A percentile compares a stretch with the other conserved stretches of the same genome.
Conservation (phyloP, 164 flowering plant species). For the Kingdonia uniflora region DNA sequence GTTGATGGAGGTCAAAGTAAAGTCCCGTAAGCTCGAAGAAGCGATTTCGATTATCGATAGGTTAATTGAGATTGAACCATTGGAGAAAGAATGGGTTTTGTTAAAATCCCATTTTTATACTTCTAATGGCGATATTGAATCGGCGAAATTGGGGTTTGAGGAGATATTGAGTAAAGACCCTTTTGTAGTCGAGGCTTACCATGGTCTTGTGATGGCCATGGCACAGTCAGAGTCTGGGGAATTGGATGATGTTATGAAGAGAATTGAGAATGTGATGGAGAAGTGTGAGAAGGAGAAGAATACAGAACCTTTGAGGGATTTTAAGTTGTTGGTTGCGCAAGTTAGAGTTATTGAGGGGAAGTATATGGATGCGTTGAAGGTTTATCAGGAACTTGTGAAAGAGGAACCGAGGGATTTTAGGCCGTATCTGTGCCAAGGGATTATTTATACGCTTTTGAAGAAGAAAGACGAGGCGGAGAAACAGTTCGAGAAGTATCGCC, state of each 20-base stretch:
- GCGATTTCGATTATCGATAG: conserved; percentile 47
- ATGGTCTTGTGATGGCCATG: conserved; percentile 55
- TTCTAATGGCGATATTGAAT: conserved; percentile 38
- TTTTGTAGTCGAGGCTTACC: conserved; percentile 65
- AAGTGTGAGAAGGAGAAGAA: conserved; percentile 52
- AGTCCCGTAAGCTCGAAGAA: conserved; percentile 37
- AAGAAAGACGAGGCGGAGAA: conserved; percentile 73
- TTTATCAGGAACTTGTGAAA: conserved; percentile 66
- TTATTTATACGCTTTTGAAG: conserved; percentile 62
- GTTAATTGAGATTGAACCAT: conserved; percentile 50
- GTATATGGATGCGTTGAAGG: conserved; percentile 59
- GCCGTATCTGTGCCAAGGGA: conserved; percentile 86
- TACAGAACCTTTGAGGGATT: conserved; percentile 50
- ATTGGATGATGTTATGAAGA: conserved; percentile 33
- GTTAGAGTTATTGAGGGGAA: conserved; percentile 52
- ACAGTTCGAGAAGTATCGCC: conserved; percentile 55
- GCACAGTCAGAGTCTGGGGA: conserved; percentile 27
- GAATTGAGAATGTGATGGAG: conserved; percentile 46
- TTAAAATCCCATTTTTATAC: conserved; percentile 43
- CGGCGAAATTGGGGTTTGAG: conserved; percentile 47
- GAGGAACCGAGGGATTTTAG: conserved; percentile 90
- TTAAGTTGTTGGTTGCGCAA: conserved; percentile 72
- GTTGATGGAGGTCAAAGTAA: conserved; percentile 61
- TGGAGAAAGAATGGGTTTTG: conserved; percentile 57
- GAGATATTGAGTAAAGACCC: conserved; percentile 57